Evolutionary conservation across 2,329 filamentous ascomycete genomes (phyloP).

Genomic region (Aaosphaeria pasadenensis): DNA sequence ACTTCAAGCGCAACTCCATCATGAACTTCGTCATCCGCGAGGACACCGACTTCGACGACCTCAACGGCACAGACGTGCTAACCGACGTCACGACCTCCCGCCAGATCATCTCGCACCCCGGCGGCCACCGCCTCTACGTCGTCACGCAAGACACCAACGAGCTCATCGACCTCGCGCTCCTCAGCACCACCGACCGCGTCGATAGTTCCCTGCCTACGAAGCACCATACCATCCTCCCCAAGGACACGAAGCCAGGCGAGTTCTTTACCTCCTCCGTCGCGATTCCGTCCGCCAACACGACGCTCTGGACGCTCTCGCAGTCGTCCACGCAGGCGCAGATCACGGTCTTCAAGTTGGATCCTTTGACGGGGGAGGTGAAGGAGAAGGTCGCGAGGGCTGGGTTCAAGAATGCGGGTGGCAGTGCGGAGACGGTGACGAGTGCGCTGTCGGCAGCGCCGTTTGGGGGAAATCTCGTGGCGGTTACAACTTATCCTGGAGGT

Average conservation of each 20-base stretch:
- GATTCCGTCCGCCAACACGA: conserved; percentile 13
- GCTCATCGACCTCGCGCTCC: conserved; percentile 8
- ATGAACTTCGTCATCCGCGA: conserved; percentile 18
- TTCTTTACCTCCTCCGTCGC: conserved; percentile 14
- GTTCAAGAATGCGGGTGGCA: conserved; percentile 10
- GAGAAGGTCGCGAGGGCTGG: conserved; percentile 11
- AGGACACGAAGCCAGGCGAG: neutral
- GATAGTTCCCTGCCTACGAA: neutral
- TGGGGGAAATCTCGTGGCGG: conserved; percentile 11
- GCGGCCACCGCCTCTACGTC: conserved; percentile 12
- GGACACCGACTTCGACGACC: conserved; percentile 8
- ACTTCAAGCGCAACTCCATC: conserved; percentile 15
- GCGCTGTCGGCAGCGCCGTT: conserved; percentile 11
- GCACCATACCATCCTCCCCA: neutral
- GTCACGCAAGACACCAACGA: conserved; percentile 18
- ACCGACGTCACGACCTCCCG: conserved; percentile 13
- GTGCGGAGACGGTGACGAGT: conserved; percentile 4
- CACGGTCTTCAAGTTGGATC: conserved; percentile 14
- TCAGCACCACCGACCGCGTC: neutral
- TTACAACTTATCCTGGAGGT: conserved; percentile 15
- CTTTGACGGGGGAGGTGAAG: conserved; percentile 16
- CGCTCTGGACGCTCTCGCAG: conserved; percentile 19
- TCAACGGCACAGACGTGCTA: conserved; percentile 11
- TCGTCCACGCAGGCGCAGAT: conserved; percentile 15
- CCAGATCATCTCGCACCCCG: conserved; percentile 19